Conservation (phyloP, 306 rosid genomes). For the Vigna nakashimae region DNA sequence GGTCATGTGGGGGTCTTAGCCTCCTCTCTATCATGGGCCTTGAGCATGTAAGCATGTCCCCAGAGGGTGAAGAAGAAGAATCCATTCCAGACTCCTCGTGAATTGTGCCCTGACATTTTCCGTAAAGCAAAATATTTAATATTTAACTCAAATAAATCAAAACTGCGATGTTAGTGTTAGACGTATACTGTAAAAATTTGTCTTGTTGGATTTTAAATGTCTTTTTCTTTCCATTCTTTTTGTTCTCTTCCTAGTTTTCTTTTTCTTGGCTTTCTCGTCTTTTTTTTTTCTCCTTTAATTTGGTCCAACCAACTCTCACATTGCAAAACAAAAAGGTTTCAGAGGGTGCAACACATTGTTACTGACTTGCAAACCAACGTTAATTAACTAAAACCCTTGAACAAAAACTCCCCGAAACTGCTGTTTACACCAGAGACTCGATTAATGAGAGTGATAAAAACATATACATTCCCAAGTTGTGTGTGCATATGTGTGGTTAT, state of each 20-base stretch:
- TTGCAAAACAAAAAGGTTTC: constrained; percentile 1
- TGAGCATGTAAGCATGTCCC: constrained; percentile 70
- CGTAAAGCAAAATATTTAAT: not conserved
- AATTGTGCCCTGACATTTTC: constrained; percentile 67
- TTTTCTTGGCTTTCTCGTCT: constrained; percentile 36
- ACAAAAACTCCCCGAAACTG: not conserved
- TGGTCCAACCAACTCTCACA: not conserved
- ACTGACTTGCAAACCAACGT: not conserved
- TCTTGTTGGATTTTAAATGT: constrained; percentile 20
- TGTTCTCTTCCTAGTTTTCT: constrained; percentile 42
- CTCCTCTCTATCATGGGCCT: constrained; percentile 76
- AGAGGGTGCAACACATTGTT: constrained; percentile 9
- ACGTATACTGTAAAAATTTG: constrained; percentile 4
- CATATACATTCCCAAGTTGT: too few species aligned
- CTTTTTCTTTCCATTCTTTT: constrained; percentile 47
- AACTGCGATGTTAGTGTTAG: constrained; percentile 6
- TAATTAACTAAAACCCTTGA: not conserved
- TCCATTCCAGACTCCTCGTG: constrained; percentile 85
- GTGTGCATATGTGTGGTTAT: not conserved
- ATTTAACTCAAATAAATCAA: not conserved
- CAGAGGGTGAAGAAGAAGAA: constrained; percentile 67
- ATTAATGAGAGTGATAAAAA: constrained; percentile 4
- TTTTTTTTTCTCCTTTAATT: not conserved
- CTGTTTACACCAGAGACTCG: not conserved
- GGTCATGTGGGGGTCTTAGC: constrained; percentile 85